Conservation (phyloP, 2,329 filamentous ascomycete species). For the Ophiocordyceps robertsii region DNA sequence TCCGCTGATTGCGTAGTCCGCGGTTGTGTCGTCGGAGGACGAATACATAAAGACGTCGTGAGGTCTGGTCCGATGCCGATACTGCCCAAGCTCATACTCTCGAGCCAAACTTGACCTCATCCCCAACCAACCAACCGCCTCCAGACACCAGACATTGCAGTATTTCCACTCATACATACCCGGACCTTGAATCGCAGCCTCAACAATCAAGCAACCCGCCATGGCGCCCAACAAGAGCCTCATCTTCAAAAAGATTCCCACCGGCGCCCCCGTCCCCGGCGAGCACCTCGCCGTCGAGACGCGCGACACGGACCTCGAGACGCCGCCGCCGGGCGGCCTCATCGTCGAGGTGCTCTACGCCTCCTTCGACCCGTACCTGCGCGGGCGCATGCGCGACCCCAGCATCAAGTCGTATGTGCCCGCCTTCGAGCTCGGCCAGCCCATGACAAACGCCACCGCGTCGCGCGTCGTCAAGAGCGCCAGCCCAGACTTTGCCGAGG, state of each 20-base stretch:
- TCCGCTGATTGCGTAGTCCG: too few species aligned
- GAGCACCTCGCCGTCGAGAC: constrained; percentile 57
- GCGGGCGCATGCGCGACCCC: constrained; percentile 60
- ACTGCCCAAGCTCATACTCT: too few species aligned
- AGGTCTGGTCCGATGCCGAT: too few species aligned
- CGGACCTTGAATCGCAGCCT: too few species aligned
- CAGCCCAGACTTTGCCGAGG: constrained; percentile 45
- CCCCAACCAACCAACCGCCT: too few species aligned
- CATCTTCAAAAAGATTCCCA: constrained; percentile 58
- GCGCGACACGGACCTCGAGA: constrained; percentile 51
- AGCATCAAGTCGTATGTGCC: constrained; percentile 44
- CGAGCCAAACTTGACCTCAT: too few species aligned
- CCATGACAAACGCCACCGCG: constrained; percentile 52
- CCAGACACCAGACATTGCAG: too few species aligned
- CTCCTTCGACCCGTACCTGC: constrained; percentile 76
- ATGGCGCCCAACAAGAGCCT: constrained; percentile 55
- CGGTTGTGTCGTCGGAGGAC: too few species aligned
- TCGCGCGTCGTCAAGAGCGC: constrained; percentile 60
- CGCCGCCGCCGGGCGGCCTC: constrained; percentile 48
- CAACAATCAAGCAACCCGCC: not conserved
- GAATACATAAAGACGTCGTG: too few species aligned
- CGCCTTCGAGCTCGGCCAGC: constrained; percentile 42
- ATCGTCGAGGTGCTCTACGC: constrained; percentile 59
- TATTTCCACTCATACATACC: too few species aligned
- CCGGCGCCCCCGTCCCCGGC: constrained; percentile 53